Evolutionary conservation across 805 yeast species (phyloP).

Genomic region (Myxozyma neotropica): DNA sequence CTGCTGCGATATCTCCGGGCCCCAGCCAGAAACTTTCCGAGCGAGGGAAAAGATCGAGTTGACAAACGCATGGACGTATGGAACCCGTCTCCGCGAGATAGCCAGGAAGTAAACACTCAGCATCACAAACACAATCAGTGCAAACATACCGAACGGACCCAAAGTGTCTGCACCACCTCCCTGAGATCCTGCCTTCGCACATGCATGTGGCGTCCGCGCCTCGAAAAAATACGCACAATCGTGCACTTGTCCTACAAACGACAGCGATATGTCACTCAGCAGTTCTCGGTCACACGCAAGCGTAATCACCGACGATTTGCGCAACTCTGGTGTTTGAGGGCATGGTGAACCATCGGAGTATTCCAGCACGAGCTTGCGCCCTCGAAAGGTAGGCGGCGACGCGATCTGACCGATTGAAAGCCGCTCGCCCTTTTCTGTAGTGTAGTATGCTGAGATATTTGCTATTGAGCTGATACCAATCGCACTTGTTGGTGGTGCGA

Average conservation of each 20-base stretch:
- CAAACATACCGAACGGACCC: conserved; percentile 59
- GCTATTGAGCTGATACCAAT: conserved; percentile 40
- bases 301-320: conserved; percentile 66
- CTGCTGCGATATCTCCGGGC: background rate
- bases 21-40: conserved; percentile 11
- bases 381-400: conserved; percentile 66
- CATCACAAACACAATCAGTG: conserved; percentile 28
- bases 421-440: conserved; percentile 49
- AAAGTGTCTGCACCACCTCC: conserved; percentile 63
- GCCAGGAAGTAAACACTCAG: conserved; percentile 28
- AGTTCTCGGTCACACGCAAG: conserved; percentile 81
- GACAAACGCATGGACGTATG: conserved; percentile 27
- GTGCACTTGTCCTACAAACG: conserved; percentile 69
- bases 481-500: conserved; percentile 43
- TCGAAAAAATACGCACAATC: conserved; percentile 85
- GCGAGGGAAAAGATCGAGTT: conserved; percentile 14
- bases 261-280: conserved; percentile 51
- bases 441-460: conserved; percentile 61
- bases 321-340: conserved; percentile 51
- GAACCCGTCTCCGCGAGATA: conserved; percentile 30
- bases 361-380: conserved; percentile 67
- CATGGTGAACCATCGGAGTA: conserved; percentile 64
- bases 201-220: conserved; percentile 80
- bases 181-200: conserved; percentile 57
- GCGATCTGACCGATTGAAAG: conserved; percentile 57